Base-by-base conservation (phyloP, 768 basidiomycete species). In the Hericium alpestre region DNA sequence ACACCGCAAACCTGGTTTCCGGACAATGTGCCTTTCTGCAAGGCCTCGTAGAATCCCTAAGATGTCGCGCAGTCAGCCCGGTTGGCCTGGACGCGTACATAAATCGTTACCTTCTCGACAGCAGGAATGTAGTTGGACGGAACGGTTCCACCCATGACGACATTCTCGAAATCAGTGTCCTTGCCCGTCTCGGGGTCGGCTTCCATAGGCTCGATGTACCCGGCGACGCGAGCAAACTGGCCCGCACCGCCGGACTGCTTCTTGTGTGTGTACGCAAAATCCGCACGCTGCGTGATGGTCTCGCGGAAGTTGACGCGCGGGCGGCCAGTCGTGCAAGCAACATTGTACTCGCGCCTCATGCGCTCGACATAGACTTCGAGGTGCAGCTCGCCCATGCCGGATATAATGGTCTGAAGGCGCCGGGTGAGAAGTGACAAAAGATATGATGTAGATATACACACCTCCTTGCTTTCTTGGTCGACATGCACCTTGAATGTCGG, bases 351-450 rank as follows among this genome's bases (percentile, higher is more conserved):
- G 54, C 96, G 89, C 64, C 84, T 86, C 93, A 99, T 97, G 41
- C 96, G 91, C 69, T 99, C 96, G 59, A 97, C 93, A 72, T 99
- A 98, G 66, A 99, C 95, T 67, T 99, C 96, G 22, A 99, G 81
- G 68, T 99, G 96, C 16, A 99, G 82, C 70, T 99, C 96, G 23
- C 96, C 96, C 96, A 99, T 99, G 20, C 96, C 96, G 32, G 94
- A 97, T 62, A 99, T 97, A 70, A 99, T 98, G 15, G 95, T 98
- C 90, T 93, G 62, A 43, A 18, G 23, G n/a, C 50, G 15, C 2
- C 55, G 46, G 23, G 46, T 38, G 10, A 18, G 37, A 2, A 32
- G 51, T 53, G 38, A 27, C 27, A 53, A 18, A 23, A 50, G 43
- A 51, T 43, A 23, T 15, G 38, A 46, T 38, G 52, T 38, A 50